Conservation (phyloP, 176 grass and related monocot genomes). For the Paspalum notatum region DNA sequence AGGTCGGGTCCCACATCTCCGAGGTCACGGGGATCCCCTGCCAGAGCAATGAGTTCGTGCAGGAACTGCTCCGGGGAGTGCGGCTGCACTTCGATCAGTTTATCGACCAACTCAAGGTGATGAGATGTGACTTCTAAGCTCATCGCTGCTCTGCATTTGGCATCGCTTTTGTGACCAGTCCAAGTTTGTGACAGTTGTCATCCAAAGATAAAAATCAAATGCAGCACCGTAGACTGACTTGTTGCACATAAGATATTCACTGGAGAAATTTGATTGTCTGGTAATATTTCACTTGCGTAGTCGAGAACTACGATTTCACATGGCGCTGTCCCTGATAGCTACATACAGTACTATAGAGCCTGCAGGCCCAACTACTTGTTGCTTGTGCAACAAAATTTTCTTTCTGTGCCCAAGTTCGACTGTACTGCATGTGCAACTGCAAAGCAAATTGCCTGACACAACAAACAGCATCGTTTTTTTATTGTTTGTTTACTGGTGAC, state of each 20-base stretch:
- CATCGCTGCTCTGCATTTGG: not conserved
- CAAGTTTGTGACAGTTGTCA: not conserved
- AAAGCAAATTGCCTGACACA: not conserved
- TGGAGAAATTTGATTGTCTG: not conserved
- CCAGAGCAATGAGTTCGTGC: conserved; percentile 77
- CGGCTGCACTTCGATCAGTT: conserved; percentile 69
- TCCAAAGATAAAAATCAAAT: not conserved
- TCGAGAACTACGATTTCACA: not conserved
- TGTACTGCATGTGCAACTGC: not conserved
- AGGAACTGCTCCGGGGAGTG: conserved; percentile 73
- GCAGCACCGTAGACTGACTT: not conserved
- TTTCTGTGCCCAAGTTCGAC: not conserved
- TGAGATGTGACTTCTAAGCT: conserved; percentile 33
- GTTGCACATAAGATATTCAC: not conserved
- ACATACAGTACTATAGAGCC: not conserved
- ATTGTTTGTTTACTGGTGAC: not conserved
- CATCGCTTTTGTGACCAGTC: not conserved
- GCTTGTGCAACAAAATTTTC: not conserved
- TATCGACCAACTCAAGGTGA: conserved; percentile 76
- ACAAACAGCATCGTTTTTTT: not conserved
- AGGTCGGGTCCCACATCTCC: conserved; percentile 76
- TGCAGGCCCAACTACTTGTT: not conserved
- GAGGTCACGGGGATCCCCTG: conserved; percentile 76
- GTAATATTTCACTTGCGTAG: not conserved
- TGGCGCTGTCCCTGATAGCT: not conserved